These are phyloP conservation scores for Leishmania major DNA, from an alignment of 208 protist species.

Conservation along the genomic window DNA sequence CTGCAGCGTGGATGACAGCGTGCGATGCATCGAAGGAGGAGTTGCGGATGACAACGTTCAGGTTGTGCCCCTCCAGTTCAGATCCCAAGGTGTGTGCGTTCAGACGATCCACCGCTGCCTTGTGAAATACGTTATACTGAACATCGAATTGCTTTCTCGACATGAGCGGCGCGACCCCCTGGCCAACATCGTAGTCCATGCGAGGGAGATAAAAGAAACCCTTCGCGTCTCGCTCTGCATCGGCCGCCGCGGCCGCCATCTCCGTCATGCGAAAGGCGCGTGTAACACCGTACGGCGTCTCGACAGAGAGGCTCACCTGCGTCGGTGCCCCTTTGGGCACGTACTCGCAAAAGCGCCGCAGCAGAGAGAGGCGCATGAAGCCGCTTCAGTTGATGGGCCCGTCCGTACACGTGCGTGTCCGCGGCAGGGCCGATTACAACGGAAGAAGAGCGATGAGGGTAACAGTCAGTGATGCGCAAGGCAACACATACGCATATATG, in stretches of 20 bases:
- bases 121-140: constrained; percentile 84
- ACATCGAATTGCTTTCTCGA: constrained; percentile 72
- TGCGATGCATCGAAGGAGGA: constrained; percentile 83
- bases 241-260: constrained; percentile 38
- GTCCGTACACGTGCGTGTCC: background rate
- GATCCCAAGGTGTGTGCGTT: constrained; percentile 79
- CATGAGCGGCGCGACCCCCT: constrained; percentile 70
- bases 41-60: constrained; percentile 80
- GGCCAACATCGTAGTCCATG: constrained; percentile 61
- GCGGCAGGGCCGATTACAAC: background rate
- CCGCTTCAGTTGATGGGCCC: too few species aligned
- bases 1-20: constrained; percentile 67
- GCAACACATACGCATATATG: background rate
- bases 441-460: background rate
- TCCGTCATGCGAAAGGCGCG: constrained; percentile 69
- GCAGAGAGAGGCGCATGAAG: constrained; percentile 44
- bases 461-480: background rate
- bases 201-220: constrained; percentile 80
- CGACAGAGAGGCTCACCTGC: background rate
- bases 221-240: constrained; percentile 45
- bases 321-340: constrained; percentile 57
- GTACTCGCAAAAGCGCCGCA: constrained; percentile 55
- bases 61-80: constrained; percentile 79
- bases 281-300: constrained; percentile 45
- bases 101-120: constrained; percentile 71